Base-by-base conservation (phyloP, 2,329 filamentous ascomycete species). In the Cercospora zeae-maydis region DNA sequence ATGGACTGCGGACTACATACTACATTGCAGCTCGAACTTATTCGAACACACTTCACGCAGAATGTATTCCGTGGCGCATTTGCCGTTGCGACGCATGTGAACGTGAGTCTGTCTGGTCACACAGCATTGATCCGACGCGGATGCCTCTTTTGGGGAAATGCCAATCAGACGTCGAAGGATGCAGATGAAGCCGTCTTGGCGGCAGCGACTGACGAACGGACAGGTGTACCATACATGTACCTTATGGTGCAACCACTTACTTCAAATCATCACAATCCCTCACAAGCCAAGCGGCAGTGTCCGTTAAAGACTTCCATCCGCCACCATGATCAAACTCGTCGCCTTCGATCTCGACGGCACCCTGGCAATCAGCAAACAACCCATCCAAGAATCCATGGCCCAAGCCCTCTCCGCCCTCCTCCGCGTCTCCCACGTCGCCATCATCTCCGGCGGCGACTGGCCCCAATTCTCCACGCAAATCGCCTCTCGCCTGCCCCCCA, bases 371-470 rank as follows among this genome's bases (percentile, higher is more conserved):
- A 75, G 73, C 70, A 77, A 77, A 66, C 75, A 77, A 64, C 14
- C 47, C n/a, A 31, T 59, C 1, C 30, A 59, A 53, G 70, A 74
- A 47, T 58, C 63, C 16, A 77, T 77, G 75, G 71, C 70, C 24
- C 68, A 73, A 53, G 73, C 75, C 13, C 63, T 77, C 1, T 70
- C 75, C 51, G 64, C 71, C 59, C 72, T 79, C 7, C 75, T 78
- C n/a, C 31, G 64, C 42, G 77, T 78, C 51, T 73, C 77, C 53
- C 69, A 79, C 66, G 76, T 79, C 24, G 73, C 75, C 39, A 72
- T 78, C 55, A 78, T 79, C 68, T 78, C 76, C 0, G 76, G 76
- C 53, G 77, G 76, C 31, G 77, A 79, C 70, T 79, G 76, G 76
- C 74, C 74, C 6, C 77, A 79, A 65, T 78, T 79, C 70, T 63